Base-by-base conservation (phyloP, 192 early-diverging fungal species). In the Fimicolochytrium jonesii region DNA sequence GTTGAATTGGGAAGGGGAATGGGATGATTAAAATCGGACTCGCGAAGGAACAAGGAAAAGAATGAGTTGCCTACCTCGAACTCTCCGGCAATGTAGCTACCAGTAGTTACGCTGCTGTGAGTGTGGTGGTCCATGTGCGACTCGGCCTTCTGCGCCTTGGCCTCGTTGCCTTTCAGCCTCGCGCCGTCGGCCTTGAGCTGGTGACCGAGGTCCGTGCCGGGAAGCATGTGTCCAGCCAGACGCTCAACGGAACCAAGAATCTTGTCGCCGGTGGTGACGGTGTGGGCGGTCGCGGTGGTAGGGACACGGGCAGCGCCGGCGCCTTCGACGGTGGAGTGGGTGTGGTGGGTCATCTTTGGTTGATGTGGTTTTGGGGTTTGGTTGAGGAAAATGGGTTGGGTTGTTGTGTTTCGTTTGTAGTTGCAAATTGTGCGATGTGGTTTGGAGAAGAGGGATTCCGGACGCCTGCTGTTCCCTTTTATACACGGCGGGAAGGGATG, bases 181-280 rank as follows among this genome's bases (percentile, higher is more conserved):
- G 62, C 62, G 15, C 62, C 62, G 41, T 64, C 62, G 34, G 62
- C 62, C 28, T 64, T 64, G 2, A 64, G 20, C 37, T 64, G 62
- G 62, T 66, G 64, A 31, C 64, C 64, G 2, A 66, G 45, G 45
- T 66, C 56, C 4, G 64, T 66, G 29, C 64, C 64, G 15, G 64
- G 64, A 4, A 66, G 64, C 54, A 66, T 31, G 56, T 66, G 64
- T 5, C 64, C 64, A 3, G 47, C 42, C 0, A 17, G 45, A 26
- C 64, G 64, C 32, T 66, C 64, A 28, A 47, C 26, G 5, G 62
- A 55, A 11, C 62, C 62, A 9, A 29, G 34, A 31, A 64, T 64
- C 39, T 55, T 52, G 29, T 17, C n/a, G 11, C 62, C 62, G 20
- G 52, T 53, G 1, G 62, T 64, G 20, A 42, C 22, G 48, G 32